phyloP scores from a whole-genome alignment of 2,329 filamentous ascomycete genomes.

The Coniochaeta ligniaria region DNA sequence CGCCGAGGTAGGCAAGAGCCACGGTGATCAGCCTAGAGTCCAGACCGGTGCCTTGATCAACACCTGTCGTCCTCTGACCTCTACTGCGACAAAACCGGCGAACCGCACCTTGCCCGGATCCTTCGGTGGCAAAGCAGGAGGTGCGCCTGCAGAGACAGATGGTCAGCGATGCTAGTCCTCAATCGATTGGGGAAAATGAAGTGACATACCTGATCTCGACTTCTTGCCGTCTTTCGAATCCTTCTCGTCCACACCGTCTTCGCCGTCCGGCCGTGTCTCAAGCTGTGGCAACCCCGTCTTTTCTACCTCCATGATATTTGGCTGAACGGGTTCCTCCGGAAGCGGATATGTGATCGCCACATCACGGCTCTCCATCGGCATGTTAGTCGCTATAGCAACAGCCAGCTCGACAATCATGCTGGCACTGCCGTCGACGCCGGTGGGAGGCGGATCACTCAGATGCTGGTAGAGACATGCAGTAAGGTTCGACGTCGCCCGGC shows the following conservation, averaged over 20 bases:
- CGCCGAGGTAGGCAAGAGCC: not conserved
- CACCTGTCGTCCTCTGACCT: constrained; percentile 70
- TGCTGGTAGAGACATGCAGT: constrained; percentile 65
- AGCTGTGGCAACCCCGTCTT: constrained; percentile 60
- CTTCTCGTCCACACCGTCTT: constrained; percentile 33
- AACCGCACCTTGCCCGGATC: constrained; percentile 58
- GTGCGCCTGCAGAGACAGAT: constrained; percentile 22
- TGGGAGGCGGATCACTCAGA: constrained; percentile 67
- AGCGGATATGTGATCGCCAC: constrained; percentile 80
- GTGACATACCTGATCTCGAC: constrained; percentile 40
- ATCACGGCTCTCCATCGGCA: constrained; percentile 86
- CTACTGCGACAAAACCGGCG: constrained; percentile 66
- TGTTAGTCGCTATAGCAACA: constrained; percentile 74
- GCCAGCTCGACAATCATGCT: constrained; percentile 91
- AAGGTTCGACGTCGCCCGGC: constrained; percentile 60
- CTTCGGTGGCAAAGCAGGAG: constrained; percentile 26
- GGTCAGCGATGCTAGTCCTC: constrained; percentile 29
- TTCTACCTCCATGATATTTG: constrained; percentile 81
- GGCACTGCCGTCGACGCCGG: constrained; percentile 79
- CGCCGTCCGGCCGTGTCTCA: constrained; percentile 33
- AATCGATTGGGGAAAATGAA: constrained; percentile 10
- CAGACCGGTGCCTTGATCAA: constrained; percentile 71
- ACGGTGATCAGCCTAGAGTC: constrained; percentile 34
- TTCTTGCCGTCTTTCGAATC: constrained; percentile 28
- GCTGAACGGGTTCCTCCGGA: constrained; percentile 64